Percentiles rank a stretch among this genome's conserved stretches.
phyloP scores from a whole-genome alignment of 164 flowering plant species.

The Tetrastigma voinierianum region DNA sequence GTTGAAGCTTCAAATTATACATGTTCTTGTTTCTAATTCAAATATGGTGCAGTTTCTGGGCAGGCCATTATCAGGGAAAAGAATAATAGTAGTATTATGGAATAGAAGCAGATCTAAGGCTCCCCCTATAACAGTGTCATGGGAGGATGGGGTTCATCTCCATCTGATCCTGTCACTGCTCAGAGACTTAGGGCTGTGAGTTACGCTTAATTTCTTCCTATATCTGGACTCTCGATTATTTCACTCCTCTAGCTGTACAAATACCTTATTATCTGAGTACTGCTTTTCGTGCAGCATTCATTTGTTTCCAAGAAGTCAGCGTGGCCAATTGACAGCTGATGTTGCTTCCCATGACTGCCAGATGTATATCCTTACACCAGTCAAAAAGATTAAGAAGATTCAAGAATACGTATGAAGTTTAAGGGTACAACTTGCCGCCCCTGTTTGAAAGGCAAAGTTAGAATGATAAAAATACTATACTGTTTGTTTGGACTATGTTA shows the following conservation, averaged over 20 bases:
- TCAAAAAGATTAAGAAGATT: neutral
- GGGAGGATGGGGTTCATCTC: slow-evolving; percentile 44
- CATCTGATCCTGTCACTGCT: slow-evolving; percentile 22
- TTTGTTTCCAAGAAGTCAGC: slow-evolving; percentile 27
- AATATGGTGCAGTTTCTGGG: slow-evolving; percentile 48
- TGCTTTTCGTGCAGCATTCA: slow-evolving; percentile 33
- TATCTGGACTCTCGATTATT: too few species aligned
- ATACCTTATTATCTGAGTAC: too few species aligned
- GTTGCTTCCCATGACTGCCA: slow-evolving; percentile 45
- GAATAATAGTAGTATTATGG: slow-evolving; percentile 50
- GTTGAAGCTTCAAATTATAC: neutral
- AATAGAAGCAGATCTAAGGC: slow-evolving; percentile 35
- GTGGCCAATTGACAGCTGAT: slow-evolving; percentile 25
- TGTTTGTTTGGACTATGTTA: neutral
- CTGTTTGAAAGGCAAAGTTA: neutral
- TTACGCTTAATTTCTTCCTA: neutral
- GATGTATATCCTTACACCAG: slow-evolving; percentile 40
- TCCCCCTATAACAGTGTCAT: slow-evolving; percentile 34
- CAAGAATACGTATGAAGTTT: neutral
- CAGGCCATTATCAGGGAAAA: slow-evolving; percentile 33
- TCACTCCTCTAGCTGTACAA: too few species aligned
- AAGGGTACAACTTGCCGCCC: neutral
- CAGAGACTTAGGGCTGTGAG: slow-evolving; percentile 45
- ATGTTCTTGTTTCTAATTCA: too few species aligned
- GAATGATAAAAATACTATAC: neutral